Evolutionary conservation across 441 rosid species (phyloP), one percentile per base, ranked within the genome.

Genomic region (Bocquillonia castaneifolia): DNA sequence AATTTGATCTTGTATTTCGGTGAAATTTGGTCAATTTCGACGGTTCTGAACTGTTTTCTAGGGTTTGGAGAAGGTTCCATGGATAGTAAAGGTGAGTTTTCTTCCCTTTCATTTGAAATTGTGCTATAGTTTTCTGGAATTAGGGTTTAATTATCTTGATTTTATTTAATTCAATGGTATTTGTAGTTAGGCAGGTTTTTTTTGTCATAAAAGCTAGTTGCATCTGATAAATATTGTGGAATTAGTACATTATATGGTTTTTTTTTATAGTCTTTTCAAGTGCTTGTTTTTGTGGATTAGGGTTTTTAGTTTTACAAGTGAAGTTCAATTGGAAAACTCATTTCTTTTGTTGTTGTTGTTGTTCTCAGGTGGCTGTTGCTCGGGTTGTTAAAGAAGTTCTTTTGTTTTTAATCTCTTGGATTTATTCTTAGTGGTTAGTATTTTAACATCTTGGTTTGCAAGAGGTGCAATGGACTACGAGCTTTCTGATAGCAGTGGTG

Each of bases 401-500:
- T 40, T 47, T 64, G 58, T 53, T 34, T 44, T 60, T 1, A 6
- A 45, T 37, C 39, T 17, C 34, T 7, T 18, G 3, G 9, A 8
- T 28, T 66, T 52, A 47, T 22, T 55, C 20, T 0, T 45, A 67
- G 22, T 10, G 63, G 47, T 45, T 44, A 20, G 54, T 57, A 51
- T 17, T 34, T 63, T 7, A 57, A 68, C 57, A 78, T 71, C 67
- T 67, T 72, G 67, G 57, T 77, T 75, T 54, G 73, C 67, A 74
- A 64, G 72, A 63, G 68, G 77, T 61, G 70, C 66, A 57, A 90
- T 93, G 97, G 89, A 86, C 70, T 89, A 82, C 63, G 87, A 74
- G 63, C 83, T 86, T 69, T 85, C 93, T 60, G 97, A 86, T 73
- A 89, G 96, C 80, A 89, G 94, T 73, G 90, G 98, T 91, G 74